Evolutionary conservation across 768 basidiomycete species (phyloP).

Genomic region (Lepiota venenata): DNA sequence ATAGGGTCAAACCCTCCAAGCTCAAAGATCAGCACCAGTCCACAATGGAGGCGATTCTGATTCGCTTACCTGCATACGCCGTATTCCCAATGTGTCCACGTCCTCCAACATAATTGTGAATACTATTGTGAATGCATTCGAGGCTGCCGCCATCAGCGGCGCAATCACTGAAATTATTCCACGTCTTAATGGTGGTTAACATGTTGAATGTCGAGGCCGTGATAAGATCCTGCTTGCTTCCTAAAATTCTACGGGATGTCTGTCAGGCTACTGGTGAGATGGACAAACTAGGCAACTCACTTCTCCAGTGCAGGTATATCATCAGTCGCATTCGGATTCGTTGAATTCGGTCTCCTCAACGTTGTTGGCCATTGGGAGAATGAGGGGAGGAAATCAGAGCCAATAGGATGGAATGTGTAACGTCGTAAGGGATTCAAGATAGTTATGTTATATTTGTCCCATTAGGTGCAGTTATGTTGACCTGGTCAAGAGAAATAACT

Average conservation of each 20-base stretch:
- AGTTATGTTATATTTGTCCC: slow-evolving; percentile 16
- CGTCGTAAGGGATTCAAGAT: too few species aligned
- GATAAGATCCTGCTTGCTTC: slow-evolving; percentile 17
- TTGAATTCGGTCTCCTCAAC: too few species aligned
- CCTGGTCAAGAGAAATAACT: slow-evolving; percentile 30
- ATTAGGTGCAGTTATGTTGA: slow-evolving; percentile 30
- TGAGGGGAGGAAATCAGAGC: too few species aligned
- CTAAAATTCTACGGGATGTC: too few species aligned
- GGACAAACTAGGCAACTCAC: too few species aligned
- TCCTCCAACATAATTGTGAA: slow-evolving; percentile 35
- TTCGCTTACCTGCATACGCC: slow-evolving; percentile 31
- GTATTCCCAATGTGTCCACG: slow-evolving; percentile 33
- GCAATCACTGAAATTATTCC: slow-evolving; percentile 42
- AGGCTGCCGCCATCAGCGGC: slow-evolving; percentile 31
- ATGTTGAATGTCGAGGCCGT: slow-evolving; percentile 26
- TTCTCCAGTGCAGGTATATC: too few species aligned
- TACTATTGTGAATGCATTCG: slow-evolving; percentile 39
- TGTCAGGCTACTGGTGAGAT: too few species aligned
- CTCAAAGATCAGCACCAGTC: too few species aligned
- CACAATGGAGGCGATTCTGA: too few species aligned
- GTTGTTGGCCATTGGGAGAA: too few species aligned
- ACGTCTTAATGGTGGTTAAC: slow-evolving; percentile 28
- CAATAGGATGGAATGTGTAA: too few species aligned
- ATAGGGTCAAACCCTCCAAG: slow-evolving; percentile 30
- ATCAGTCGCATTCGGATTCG: too few species aligned